Base-by-base conservation (phyloP, 495 filamentous ascomycete genomes). In the Aspergillus conjunctus region DNA sequence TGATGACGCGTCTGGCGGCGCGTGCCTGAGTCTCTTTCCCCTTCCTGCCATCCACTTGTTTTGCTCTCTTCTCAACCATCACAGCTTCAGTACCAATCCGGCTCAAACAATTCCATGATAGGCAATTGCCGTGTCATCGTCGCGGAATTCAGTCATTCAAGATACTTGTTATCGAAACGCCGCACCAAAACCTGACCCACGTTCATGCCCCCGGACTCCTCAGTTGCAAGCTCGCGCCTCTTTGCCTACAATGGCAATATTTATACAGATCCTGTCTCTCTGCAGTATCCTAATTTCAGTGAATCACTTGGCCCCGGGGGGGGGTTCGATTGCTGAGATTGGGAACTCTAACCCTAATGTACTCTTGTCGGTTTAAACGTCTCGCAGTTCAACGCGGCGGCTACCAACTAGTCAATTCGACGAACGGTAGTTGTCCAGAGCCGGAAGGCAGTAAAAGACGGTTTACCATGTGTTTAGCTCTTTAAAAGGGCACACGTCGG, bases 401-500 rank as follows among this genome's bases (percentile, higher is more conserved):
- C 56, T 69, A 57, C 72, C 57, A 61, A 77, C 54, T 73, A 78
- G 71, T 68, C 46, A 56, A 63, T 44, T 49, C 59, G 55, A 68
- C 54, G 64, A 81, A 81, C 74, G 66, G 71, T 62, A 60, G 73
- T 67, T 69, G 60, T 71, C 71, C 75, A 79, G 74, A 78, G 71
- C 70, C 66, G 61, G 10, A 51, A 43, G 55, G 63, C 69, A 63
- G 56, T 58, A 58, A 77, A 78, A 79, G 75, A 79, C 66, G 74
- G 74, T 71, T 62, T 60, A 76, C 75, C 76, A 81, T 81, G 76
- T 69, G 68, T 72, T 60, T 56, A 58, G 65, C 70, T 63, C 51
- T 70, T 26, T 62, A 69, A 69, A 51, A 69, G 73, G 64, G 65
- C 65, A 67, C 70, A 75, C 76, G 78, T 81, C 78, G 68, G 77